These are phyloP conservation scores for Amphirosellinia nigrospora DNA, from an alignment of 495 filamentous ascomycete genomes.

Conservation along the genomic window DNA sequence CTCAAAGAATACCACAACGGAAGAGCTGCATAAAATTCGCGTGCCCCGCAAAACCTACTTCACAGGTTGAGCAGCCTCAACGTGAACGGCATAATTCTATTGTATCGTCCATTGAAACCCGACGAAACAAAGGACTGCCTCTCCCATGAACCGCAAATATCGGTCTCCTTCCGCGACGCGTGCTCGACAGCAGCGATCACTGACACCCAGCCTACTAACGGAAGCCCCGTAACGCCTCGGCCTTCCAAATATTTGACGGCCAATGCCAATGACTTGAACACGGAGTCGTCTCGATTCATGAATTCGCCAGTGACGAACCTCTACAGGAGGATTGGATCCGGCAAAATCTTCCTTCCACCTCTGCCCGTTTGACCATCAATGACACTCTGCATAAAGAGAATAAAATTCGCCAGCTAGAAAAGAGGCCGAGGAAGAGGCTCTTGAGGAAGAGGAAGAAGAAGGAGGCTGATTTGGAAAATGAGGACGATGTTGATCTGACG, in stretches of 20 bases:
- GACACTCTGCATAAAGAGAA: conserved; percentile 92
- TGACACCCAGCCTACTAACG: conserved; percentile 46
- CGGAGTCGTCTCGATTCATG: conserved; percentile 80
- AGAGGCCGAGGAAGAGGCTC: conserved; percentile 87
- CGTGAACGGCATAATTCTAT: conserved; percentile 26
- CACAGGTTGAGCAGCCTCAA: conserved; percentile 32
- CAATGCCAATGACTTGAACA: conserved; percentile 62
- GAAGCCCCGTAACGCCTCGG: conserved; percentile 42
- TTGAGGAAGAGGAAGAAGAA: conserved; percentile 73
- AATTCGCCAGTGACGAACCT: conserved; percentile 83
- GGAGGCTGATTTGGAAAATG: conserved; percentile 56
- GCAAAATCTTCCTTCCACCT: conserved; percentile 62
- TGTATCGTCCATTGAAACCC: conserved; percentile 31
- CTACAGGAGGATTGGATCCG: conserved; percentile 88
- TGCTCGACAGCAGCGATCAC: conserved; percentile 55
- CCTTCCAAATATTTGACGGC: conserved; percentile 54
- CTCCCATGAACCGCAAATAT: conserved; percentile 49
- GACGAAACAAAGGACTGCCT: conserved; percentile 33
- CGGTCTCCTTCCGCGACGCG: conserved; percentile 50
- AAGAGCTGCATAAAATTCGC: conserved; percentile 58
- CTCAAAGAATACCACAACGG: conserved; percentile 46
- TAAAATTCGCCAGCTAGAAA: conserved; percentile 83
- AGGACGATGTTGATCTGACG: conserved; percentile 49
- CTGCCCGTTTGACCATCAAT: conserved; percentile 77
- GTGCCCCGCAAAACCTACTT: conserved; percentile 43